Base-by-base conservation (phyloP, 768 basidiomycete genomes). In the Tulasnella calospora region DNA sequence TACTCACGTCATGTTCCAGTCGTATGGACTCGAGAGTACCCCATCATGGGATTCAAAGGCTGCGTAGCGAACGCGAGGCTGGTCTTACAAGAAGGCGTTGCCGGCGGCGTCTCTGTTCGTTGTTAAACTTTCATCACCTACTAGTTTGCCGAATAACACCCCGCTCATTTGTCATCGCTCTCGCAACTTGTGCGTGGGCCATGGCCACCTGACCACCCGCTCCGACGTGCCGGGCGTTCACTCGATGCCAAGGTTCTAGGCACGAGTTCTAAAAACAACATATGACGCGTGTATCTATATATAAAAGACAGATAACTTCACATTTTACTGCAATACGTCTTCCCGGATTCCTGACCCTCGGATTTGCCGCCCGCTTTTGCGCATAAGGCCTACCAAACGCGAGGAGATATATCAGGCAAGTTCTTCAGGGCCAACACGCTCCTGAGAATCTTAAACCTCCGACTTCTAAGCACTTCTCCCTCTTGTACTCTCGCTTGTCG, bases 11-110 rank as follows among this genome's bases (percentile, higher is more conserved):
- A 85, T 93, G n/a, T 90, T 89, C 79, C 93, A 92, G 1, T 88
- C 89, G 23, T 94, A 91, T 83, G 91, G 89, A 21, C 88, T 89
- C 81, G 84, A 87, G 23, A 93, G 93, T 0, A 92, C 94, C 71
- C 93, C 93, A 13, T 82, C 94, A 75, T 84, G 94, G 71, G 94
- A n/a, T n/a, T n/a, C n/a, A n/a, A 95, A 81, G 92, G 92, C 1
- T 94, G 93, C 83, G 93, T 93, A 15, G 88, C 88, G 30, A 92
- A 91, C 81, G 91, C 92, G 23, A 86, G 86, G 82, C 86, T 86
- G 73, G 89, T 91, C 13, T 85, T 86, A 5, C 83, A 84, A 73
- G 76, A 81, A 69, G 82, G 83, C 15, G 70, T 83, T 67, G 30
- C 61, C 61, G 61, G 30, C 61, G 61, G 61, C 30, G 27, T 67